Evolutionary conservation across 2,329 filamentous ascomycete genomes (phyloP).

Genomic region (Colletotrichum scovillei): DNA sequence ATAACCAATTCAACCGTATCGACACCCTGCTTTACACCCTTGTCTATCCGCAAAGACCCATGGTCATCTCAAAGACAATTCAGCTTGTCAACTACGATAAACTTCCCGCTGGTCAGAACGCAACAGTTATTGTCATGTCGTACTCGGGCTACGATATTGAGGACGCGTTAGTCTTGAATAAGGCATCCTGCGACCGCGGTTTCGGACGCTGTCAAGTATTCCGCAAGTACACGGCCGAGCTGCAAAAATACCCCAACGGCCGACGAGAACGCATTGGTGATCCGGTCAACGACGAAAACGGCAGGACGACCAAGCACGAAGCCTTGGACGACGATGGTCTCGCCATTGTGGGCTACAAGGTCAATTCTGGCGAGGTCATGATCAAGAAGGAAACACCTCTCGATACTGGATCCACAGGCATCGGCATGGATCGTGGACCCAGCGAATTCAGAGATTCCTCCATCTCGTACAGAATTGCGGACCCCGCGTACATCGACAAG

Average conservation of each 20-base stretch:
- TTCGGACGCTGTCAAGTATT: slow-evolving; percentile 99
- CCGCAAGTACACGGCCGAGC: slow-evolving; percentile 87
- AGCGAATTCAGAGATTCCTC: slow-evolving; percentile 76
- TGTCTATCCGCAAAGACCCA: slow-evolving; percentile 96
- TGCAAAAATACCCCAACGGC: slow-evolving; percentile 91
- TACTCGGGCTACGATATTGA: slow-evolving; percentile 99
- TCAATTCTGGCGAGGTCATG: slow-evolving; percentile 85
- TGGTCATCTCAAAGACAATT: slow-evolving; percentile 97
- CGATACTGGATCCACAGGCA: slow-evolving; percentile 78
- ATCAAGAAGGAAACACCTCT: slow-evolving; percentile 89
- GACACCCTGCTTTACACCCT: slow-evolving; percentile 96
- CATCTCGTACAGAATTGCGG: slow-evolving; percentile 83
- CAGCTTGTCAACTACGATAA: slow-evolving; percentile 98
- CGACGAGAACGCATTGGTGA: slow-evolving; percentile 75
- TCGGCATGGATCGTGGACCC: slow-evolving; percentile 73
- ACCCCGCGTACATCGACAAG: slow-evolving; percentile 93
- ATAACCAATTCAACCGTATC: slow-evolving; percentile 97
- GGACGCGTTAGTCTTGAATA: slow-evolving; percentile 96
- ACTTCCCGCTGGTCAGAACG: slow-evolving; percentile 95
- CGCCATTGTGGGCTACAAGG: slow-evolving; percentile 84
- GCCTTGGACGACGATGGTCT: slow-evolving; percentile 88
- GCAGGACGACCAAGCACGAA: slow-evolving; percentile 75
- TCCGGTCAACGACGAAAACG: slow-evolving; percentile 65
- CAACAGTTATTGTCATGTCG: slow-evolving; percentile 98
- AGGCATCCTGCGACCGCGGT: slow-evolving; percentile 92